Conservation (phyloP, 257 asterid species). For the Nicotiana undulata region DNA sequence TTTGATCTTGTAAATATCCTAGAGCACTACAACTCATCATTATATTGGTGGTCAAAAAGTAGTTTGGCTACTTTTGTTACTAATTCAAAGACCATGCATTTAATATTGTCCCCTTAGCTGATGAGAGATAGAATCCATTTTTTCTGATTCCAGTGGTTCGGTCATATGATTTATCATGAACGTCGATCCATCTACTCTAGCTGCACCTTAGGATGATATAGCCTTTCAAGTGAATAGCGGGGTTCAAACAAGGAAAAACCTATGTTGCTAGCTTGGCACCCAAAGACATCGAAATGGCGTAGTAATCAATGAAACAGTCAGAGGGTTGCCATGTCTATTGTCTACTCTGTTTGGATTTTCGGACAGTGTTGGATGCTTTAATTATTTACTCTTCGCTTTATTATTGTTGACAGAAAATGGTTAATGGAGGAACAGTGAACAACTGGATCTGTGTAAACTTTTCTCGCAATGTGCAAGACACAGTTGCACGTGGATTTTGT, state of each 20-base stretch:
- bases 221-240: neutral
- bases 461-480: slow-evolving; percentile 69
- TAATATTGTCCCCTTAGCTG: neutral
- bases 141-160: neutral
- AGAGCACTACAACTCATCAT: neutral
- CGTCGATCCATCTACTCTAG: neutral
- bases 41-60: neutral
- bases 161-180: neutral
- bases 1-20: neutral
- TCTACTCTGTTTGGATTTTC: neutral
- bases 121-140: neutral
- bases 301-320: neutral
- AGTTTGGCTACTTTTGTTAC: neutral
- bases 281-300: neutral
- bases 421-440: slow-evolving; percentile 84
- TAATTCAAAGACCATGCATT: neutral
- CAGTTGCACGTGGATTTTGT: slow-evolving; percentile 61
- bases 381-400: neutral
- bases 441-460: slow-evolving; percentile 90
- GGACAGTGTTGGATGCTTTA: neutral
- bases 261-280: neutral
- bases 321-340: neutral
- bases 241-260: neutral
- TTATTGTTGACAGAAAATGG: slow-evolving; percentile 70
- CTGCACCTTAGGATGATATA: slow-evolving; percentile 2